A percentile compares a stretch with the other conserved stretches of the same genome.
Conservation (phyloP, 768 basidiomycete genomes). For the Mycena alexandri region DNA sequence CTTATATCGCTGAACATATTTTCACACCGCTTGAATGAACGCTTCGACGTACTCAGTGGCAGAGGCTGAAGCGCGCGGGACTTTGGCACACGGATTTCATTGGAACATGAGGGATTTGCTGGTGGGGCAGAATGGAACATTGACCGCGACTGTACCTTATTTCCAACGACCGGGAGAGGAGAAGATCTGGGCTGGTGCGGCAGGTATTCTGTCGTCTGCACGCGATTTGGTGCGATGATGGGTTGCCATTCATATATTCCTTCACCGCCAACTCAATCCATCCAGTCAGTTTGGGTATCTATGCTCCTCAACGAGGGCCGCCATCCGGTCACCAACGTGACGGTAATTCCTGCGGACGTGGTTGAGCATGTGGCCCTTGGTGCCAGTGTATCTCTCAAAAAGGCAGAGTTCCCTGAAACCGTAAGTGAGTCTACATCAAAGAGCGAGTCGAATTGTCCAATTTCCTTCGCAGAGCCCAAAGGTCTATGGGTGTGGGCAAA, state of each 20-base stretch:
- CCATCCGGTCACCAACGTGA: slow-evolving; percentile 53
- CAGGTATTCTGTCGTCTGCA: slow-evolving; percentile 55
- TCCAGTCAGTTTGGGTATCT: slow-evolving; percentile 51
- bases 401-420: slow-evolving; percentile 54
- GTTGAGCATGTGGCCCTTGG: slow-evolving; percentile 54
- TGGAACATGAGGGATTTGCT: slow-evolving; percentile 48
- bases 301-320: slow-evolving; percentile 56
- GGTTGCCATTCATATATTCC: too few species aligned
- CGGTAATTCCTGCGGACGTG: slow-evolving; percentile 51
- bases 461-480: slow-evolving; percentile 47
- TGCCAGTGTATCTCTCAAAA: slow-evolving; percentile 48
- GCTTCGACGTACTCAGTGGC: slow-evolving; percentile 55
- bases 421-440: slow-evolving; percentile 12
- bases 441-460: too few species aligned
- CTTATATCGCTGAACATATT: slow-evolving; percentile 54
- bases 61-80: slow-evolving; percentile 49
- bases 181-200: slow-evolving; percentile 56
- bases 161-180: slow-evolving; percentile 56
- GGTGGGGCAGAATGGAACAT: slow-evolving; percentile 48
- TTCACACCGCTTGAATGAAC: slow-evolving; percentile 55
- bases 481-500: slow-evolving; percentile 57
- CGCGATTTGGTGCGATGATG: slow-evolving; percentile 52
- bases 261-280: slow-evolving; percentile 13
- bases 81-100: slow-evolving; percentile 54
- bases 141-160: slow-evolving; percentile 53